Conservation (phyloP, 208 protist species). For the Leishmania arabica region DNA sequence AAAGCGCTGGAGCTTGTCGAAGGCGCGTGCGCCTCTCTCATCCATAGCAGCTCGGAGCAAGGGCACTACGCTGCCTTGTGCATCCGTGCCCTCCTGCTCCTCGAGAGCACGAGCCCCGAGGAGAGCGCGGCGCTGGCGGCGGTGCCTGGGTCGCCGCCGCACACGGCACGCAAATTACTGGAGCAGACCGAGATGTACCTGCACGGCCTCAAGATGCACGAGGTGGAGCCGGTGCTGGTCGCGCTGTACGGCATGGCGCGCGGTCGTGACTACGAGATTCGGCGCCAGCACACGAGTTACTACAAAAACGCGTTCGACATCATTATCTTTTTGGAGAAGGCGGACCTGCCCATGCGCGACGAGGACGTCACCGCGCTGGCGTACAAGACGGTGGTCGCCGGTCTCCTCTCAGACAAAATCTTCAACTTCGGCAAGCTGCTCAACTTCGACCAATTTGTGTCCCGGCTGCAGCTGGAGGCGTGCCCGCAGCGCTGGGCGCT, state of each 20-base stretch:
- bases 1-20: constrained; percentile 73
- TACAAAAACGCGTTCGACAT: constrained; percentile 89
- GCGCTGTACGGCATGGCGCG: constrained; percentile 72
- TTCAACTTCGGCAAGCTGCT: constrained; percentile 91
- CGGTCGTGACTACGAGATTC: constrained; percentile 88
- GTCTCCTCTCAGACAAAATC: constrained; percentile 80
- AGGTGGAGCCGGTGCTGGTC: constrained; percentile 83
- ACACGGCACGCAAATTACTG: constrained; percentile 76
- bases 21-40: constrained; percentile 52
- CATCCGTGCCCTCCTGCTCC: constrained; percentile 83
- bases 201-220: constrained; percentile 77
- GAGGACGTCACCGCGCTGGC: constrained; percentile 65
- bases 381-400: constrained; percentile 75
- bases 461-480: constrained; percentile 32
- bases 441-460: constrained; percentile 61
- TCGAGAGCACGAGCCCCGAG: constrained; percentile 48
- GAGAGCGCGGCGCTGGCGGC: constrained; percentile 32
- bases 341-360: constrained; percentile 70
- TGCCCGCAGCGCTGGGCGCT: constrained; percentile 64
- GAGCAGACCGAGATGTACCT: constrained; percentile 73
- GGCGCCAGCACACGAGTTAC: constrained; percentile 75
- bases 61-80: constrained; percentile 69
- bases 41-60: constrained; percentile 50
- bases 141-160: constrained; percentile 47
- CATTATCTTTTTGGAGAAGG: constrained; percentile 72